These are phyloP conservation scores for Aspergillus latus DNA, from an alignment of 2,329 filamentous ascomycete species.

Conservation along the genomic window DNA sequence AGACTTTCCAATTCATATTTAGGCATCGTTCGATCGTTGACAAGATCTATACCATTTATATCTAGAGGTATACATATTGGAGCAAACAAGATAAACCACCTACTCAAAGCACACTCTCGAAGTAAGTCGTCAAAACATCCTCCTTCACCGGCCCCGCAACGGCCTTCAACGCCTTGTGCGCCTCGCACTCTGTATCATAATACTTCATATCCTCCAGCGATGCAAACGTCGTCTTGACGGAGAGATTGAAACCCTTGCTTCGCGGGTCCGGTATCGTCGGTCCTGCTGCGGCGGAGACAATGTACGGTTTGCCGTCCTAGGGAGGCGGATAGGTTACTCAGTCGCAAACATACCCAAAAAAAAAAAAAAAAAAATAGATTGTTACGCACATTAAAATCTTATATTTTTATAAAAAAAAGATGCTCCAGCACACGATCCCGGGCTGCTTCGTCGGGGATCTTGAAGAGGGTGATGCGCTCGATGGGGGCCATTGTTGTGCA, in stretches of 20 bases:
- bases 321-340: neutral
- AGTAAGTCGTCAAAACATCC: constrained; percentile 40
- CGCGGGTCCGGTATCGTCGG: constrained; percentile 58
- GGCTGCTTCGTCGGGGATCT: constrained; percentile 50
- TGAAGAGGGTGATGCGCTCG: constrained; percentile 56
- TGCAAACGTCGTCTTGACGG: constrained; percentile 63
- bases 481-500: constrained; percentile 38
- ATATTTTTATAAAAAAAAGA: no score
- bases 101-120: constrained; percentile 36
- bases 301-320: constrained; percentile 72
- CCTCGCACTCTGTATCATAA: constrained; percentile 63
- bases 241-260: constrained; percentile 65
- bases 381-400: no score
- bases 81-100: neutral
- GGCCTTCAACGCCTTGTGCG: constrained; percentile 52
- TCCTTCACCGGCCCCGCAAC: constrained; percentile 33
- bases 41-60: neutral
- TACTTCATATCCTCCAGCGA: constrained; percentile 67
- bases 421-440: constrained; percentile 45
- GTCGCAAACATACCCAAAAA: neutral
- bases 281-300: constrained; percentile 59
- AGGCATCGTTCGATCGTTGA: neutral
- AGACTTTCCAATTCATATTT: neutral
- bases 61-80: no score
- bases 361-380: neutral